Percentiles rank a stretch among this genome's conserved stretches.
Conservation (phyloP, 192 early-diverging fungal species). For the Anaeromyces robustus region DNA sequence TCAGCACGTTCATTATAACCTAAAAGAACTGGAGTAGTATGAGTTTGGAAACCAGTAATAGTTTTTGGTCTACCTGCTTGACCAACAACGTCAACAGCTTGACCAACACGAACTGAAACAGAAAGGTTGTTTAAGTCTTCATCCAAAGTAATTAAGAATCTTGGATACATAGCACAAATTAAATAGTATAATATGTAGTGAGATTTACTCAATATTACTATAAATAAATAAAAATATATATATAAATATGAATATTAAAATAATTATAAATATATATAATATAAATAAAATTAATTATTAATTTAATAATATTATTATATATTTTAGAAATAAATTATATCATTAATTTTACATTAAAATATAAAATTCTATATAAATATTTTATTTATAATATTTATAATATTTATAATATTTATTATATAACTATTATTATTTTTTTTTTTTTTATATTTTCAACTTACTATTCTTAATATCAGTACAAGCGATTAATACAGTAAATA, state of each 20-base stretch:
- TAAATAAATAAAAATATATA: neutral
- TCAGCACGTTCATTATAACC: slow-evolving; percentile 94
- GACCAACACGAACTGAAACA: slow-evolving; percentile 88
- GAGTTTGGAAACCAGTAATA: slow-evolving; percentile 98
- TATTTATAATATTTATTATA: too few species aligned
- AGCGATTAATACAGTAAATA: slow-evolving; percentile 76
- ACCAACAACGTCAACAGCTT: slow-evolving; percentile 97
- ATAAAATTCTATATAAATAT: too few species aligned
- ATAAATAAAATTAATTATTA: too few species aligned
- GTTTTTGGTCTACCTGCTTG: slow-evolving; percentile 97
- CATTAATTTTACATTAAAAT: too few species aligned
- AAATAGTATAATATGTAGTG: slow-evolving; percentile 92
- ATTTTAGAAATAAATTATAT: too few species aligned
- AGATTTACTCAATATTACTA: slow-evolving; percentile 71
- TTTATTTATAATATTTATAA: too few species aligned
- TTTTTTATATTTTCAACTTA: slow-evolving; percentile 14
- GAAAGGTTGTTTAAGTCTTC: slow-evolving; percentile 67
- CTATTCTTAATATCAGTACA: slow-evolving; percentile 80
- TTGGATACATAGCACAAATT: slow-evolving; percentile 87
- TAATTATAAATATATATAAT: too few species aligned
- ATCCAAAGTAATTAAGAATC: slow-evolving; percentile 94
- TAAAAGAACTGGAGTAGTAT: slow-evolving; percentile 90
- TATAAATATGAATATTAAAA: too few species aligned
- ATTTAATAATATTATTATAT: too few species aligned
- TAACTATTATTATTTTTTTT: too few species aligned